Percentiles rank a stretch among this genome's conserved stretches.
Conservation (phyloP, 2,329 filamentous ascomycete species). For the Xenosphaeropsis pyriputrescens region DNA sequence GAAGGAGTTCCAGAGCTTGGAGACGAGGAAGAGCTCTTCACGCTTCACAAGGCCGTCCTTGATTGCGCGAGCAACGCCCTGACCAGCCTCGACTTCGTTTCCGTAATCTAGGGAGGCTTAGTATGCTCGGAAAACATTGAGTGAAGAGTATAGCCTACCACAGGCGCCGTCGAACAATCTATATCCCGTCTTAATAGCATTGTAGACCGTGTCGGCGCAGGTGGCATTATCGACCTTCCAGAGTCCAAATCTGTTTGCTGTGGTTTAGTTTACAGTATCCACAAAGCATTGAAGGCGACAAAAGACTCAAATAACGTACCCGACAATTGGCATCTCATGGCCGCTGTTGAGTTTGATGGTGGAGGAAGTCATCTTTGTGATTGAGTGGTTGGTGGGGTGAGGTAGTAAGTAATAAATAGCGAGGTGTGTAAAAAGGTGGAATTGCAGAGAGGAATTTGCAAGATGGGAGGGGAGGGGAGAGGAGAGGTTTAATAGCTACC, state of each 20-base stretch:
- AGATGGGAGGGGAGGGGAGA: not conserved
- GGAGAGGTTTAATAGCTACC: too few species aligned
- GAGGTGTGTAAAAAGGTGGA: not conserved
- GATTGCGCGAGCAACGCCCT: conserved; percentile 67
- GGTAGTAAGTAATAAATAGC: not conserved
- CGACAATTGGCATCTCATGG: conserved; percentile 41
- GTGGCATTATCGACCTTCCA: conserved; percentile 53
- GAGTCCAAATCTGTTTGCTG: conserved; percentile 29
- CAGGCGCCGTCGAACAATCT: conserved; percentile 42
- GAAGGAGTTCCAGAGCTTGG: conserved; percentile 89
- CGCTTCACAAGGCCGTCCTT: conserved; percentile 69
- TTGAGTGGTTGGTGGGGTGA: not conserved
- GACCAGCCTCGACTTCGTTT: conserved; percentile 65
- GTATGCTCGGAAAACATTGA: not conserved
- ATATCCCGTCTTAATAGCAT: conserved; percentile 38
- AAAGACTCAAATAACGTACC: conserved; percentile 23
- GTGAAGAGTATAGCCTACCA: conserved; percentile 20
- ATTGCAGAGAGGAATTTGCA: not conserved
- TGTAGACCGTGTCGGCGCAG: conserved; percentile 50
- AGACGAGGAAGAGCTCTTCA: conserved; percentile 81
- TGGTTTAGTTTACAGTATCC: too few species aligned
- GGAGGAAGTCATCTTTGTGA: conserved; percentile 14
- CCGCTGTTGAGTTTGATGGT: conserved; percentile 30
- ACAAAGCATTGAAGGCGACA: too few species aligned
- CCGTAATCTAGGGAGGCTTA: conserved; percentile 48